Conservation (phyloP, 768 basidiomycete species). For the Saitozyma podzolica region DNA sequence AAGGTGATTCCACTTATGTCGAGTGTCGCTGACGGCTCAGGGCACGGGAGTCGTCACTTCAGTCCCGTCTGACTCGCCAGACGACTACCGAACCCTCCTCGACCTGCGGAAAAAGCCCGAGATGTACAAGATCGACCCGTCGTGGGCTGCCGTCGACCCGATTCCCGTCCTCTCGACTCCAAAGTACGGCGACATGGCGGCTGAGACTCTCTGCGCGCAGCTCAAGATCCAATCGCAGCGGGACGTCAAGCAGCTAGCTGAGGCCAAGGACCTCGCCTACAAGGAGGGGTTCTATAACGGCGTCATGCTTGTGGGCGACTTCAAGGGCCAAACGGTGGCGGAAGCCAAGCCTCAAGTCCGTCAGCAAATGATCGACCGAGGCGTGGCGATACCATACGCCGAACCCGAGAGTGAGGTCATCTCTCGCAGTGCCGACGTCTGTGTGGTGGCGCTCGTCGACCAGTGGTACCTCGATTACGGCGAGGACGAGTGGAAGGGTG, state of each 20-base stretch:
- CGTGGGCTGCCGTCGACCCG: constrained; percentile 81
- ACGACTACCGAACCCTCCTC: constrained; percentile 84
- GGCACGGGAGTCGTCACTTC: constrained; percentile 98
- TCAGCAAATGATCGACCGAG: constrained; percentile 72
- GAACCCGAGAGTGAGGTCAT: constrained; percentile 91
- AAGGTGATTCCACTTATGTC: constrained; percentile 60
- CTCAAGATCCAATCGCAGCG: constrained; percentile 95
- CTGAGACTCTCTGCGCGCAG: constrained; percentile 76
- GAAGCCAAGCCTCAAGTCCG: constrained; percentile 90
- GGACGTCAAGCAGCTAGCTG: constrained; percentile 85
- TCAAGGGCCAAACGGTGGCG: constrained; percentile 81
- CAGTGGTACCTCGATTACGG: constrained; percentile 99
- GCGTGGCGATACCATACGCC: constrained; percentile 83
- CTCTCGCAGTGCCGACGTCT: constrained; percentile 90
- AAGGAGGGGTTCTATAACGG: constrained; percentile 98
- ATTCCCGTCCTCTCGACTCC: constrained; percentile 85
- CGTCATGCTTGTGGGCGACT: constrained; percentile 86
- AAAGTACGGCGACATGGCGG: constrained; percentile 88
- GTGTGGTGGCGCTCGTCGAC: constrained; percentile 95
- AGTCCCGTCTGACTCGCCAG: constrained; percentile 96
- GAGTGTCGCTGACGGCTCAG: constrained; percentile 50
- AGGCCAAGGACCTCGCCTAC: constrained; percentile 96
- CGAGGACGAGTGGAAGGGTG: constrained; percentile 80
- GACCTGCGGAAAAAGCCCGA: constrained; percentile 95
- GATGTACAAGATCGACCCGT: constrained; percentile 88